Evolutionary conservation across 2,329 filamentous ascomycete genomes (phyloP), one percentile per base, ranked within the genome.

Genomic region (Pestalotiopsis fici): DNA sequence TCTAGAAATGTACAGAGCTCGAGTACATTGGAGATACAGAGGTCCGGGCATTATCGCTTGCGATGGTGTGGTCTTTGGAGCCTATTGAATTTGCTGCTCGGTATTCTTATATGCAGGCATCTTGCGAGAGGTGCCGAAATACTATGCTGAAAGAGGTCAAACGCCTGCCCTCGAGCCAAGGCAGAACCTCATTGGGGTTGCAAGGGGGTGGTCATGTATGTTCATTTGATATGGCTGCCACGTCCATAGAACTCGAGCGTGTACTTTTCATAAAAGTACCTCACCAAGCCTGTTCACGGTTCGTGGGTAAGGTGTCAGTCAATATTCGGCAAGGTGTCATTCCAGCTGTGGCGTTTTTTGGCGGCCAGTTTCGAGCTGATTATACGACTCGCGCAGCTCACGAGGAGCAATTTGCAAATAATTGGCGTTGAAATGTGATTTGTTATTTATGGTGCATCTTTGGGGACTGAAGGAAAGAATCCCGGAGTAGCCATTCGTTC

Each of bases 401-500:
- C 1, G 55, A 35, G 15, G 27, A 59, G 13, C 31, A 59, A 59
- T 21, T 31, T 11, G 25, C 55, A 50, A 7, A 21, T 28, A 11
- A n/a, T 15, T 18, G 35, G 31, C 28, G 9, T 60, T 21, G 23
- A 12, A 9, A n/a, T 18, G 15, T 35, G 31, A 35, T 7, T 35
- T 35, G 4, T 1, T 35, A 11, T 55, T 72, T 64, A 77, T 57
- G 75, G 74, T 23, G 73, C 64, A 61, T 70, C 70, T 66, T 88
- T 92, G 2, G 95, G 95, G 1, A 96, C 94, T 55, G 93, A 92
- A 1, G 96, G 96, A 75, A 98, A 98, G 68, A 92, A 88, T 28
- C 86, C 88, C 1, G 94, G 93, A 75, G 94, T 91, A 70, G 88
- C 91, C 68, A 97, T 79, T 57, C 94, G 88, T 78, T 98, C 93